These are phyloP conservation scores for Penicillium angulare DNA, from an alignment of 495 filamentous ascomycete species.

Conservation along the genomic window DNA sequence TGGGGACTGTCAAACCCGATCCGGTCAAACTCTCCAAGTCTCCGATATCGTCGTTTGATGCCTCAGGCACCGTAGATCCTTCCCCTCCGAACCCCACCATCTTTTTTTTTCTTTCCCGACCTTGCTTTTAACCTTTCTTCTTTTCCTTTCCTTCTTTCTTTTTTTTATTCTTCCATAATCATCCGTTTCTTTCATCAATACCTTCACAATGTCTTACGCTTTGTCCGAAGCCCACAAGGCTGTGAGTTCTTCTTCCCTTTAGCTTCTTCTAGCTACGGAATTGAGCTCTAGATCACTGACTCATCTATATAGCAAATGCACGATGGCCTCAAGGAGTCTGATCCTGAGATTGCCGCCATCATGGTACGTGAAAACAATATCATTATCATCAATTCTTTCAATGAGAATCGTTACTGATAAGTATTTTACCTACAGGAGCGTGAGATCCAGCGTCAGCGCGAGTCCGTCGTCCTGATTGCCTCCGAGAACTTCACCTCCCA, in stretches of 20 bases:
- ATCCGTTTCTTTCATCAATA: conserved; percentile 11
- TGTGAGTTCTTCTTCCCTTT: no score
- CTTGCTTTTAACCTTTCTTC: neutral
- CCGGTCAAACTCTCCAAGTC: conserved; percentile 25
- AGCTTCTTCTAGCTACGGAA: neutral
- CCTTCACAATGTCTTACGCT: conserved; percentile 67
- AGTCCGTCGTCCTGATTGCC: conserved; percentile 97
- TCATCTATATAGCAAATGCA: conserved; percentile 76
- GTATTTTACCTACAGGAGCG: conserved; percentile 58
- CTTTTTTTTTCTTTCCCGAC: conserved; percentile 12
- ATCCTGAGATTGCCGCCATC: conserved; percentile 89
- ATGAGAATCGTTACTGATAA: neutral
- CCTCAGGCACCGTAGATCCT: conserved; percentile 29
- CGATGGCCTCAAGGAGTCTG: conserved; percentile 75
- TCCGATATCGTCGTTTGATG: conserved; percentile 27
- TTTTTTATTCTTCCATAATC: no score
- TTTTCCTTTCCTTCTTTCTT: conserved; percentile 4
- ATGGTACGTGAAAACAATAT: conserved; percentile 64
- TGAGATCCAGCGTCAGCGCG: conserved; percentile 95
- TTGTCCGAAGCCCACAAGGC: conserved; percentile 86
- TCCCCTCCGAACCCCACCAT: conserved; percentile 24
- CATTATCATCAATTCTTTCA: neutral
- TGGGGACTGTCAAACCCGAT: conserved; percentile 15
- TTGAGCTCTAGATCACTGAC: conserved; percentile 42
- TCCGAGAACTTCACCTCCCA: conserved; percentile 99